Base-by-base conservation (phyloP, 257 asterid species). In the Scutellaria minor region DNA sequence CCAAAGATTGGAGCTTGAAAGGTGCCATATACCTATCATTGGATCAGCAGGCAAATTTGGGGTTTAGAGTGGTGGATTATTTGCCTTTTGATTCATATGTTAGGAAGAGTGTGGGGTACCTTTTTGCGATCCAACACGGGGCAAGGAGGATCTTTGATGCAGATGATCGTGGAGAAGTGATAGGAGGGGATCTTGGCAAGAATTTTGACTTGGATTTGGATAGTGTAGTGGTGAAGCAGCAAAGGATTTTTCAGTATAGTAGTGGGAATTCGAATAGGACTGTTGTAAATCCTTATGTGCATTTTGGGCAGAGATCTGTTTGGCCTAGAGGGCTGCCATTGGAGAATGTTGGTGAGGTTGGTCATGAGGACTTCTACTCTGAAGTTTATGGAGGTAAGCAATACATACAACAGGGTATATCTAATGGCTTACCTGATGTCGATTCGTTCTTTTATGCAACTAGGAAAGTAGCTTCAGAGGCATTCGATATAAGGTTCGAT, bases 301-400 rank as follows among this genome's bases (percentile, higher is more conserved):
- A 89, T 83, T 89, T 89, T 22, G 96, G 96, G 59, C 96, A 89
- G 71, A 73, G 92, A 70, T 89, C 96, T 0, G 90, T 89, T 77
- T 89, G 96, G 96, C 96, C 96, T 0, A 83, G 96, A 66, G 96
- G 96, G 42, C 76, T 89, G 78, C 96, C 96, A 4, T 81, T 89
- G 83, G 90, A 89, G 75, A 89, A 80, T 86, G 96, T 85, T 10
- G 96, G 96, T 54, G 88, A 86, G 64, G 75, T 89, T 71, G 78
- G 81, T 15, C 92, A 89, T 57, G 96, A 89, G 73, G 84, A 84
- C 81, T 89, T 83, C 62, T 89, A 89, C 37, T 80, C 89, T 56
- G 88, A 89, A 80, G 80, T 86, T 13, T 80, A 72, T 51, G 90
- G 95, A 54, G 95, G 95, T 52, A 83, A 74, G 72, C 92, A 88